phyloP scores from a whole-genome alignment of 306 rosid genomes.

The Carpinus viminea region DNA sequence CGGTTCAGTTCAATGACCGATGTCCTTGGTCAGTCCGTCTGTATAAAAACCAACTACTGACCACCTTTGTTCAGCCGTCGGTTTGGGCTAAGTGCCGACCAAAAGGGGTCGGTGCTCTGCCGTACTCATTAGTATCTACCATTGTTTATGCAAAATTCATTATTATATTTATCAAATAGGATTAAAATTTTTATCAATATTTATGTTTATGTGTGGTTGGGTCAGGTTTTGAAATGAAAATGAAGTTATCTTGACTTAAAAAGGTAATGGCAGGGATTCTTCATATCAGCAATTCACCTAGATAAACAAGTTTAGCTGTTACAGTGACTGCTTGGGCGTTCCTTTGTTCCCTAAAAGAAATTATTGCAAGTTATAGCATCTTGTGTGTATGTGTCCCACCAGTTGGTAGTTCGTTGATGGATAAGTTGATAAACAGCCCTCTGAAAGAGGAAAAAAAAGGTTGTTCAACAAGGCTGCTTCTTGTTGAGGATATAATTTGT shows the following conservation, averaged over 20 bases:
- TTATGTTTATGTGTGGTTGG: background rate
- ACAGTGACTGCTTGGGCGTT: background rate
- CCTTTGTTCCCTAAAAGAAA: background rate
- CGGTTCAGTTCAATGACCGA: too few species aligned
- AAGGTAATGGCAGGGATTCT: too few species aligned
- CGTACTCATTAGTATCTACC: background rate
- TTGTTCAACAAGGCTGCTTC: background rate
- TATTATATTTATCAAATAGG: too few species aligned
- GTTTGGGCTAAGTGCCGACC: too few species aligned
- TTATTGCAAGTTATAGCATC: background rate
- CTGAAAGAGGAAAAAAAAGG: too few species aligned
- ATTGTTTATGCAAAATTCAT: background rate
- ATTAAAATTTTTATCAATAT: too few species aligned
- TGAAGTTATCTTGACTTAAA: background rate
- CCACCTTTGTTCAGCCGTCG: too few species aligned
- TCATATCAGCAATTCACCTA: too few species aligned
- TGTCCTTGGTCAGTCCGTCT: too few species aligned
- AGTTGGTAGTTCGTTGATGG: background rate
- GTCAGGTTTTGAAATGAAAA: background rate
- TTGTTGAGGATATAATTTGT: background rate
- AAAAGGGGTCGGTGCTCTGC: too few species aligned
- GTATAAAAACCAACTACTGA: too few species aligned
- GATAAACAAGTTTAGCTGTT: background rate
- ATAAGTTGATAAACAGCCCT: too few species aligned
- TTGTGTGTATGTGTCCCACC: background rate